phyloP scores from a whole-genome alignment of 169 alveolate genomes.

The Theileria parva region DNA sequence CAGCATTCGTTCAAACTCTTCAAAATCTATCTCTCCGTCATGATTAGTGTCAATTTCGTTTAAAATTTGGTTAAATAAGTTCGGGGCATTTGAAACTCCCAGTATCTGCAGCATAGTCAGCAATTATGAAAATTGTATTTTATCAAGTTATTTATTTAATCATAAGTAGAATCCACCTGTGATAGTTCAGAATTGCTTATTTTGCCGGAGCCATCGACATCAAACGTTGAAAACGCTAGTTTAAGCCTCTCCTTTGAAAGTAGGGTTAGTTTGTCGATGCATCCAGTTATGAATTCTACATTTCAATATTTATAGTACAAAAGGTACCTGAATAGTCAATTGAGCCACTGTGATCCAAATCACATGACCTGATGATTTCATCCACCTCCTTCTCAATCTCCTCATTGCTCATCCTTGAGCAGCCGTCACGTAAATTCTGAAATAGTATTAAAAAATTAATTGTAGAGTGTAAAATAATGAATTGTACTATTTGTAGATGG shows the following conservation, averaged over 20 bases:
- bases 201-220: slow-evolving; percentile 80
- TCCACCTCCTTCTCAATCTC: slow-evolving; percentile 90
- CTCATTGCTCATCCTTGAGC: slow-evolving; percentile 42
- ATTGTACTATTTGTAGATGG: too few relatives aligned
- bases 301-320: not conserved
- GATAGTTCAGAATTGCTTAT: slow-evolving; percentile 74
- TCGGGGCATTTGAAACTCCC: slow-evolving; percentile 68
- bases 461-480: not conserved
- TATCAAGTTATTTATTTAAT: not conserved
- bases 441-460: slow-evolving; percentile 36
- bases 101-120: slow-evolving; percentile 47
- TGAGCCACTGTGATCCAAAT: slow-evolving; percentile 92
- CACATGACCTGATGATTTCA: slow-evolving; percentile 88
- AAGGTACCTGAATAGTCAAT: slow-evolving; percentile 87
- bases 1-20: slow-evolving; percentile 76
- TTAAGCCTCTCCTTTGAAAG: slow-evolving; percentile 78
- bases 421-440: slow-evolving; percentile 60
- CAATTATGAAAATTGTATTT: not conserved
- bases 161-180: slow-evolving; percentile 6
- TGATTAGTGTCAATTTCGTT: slow-evolving; percentile 71
- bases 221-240: slow-evolving; percentile 78
- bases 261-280: slow-evolving; percentile 78
- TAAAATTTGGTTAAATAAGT: slow-evolving; percentile 70
- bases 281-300: slow-evolving; percentile 84
- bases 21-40: slow-evolving; percentile 79